Base-by-base conservation (phyloP, 148 eudicot genomes). In the Camellia lanceoleosa region DNA sequence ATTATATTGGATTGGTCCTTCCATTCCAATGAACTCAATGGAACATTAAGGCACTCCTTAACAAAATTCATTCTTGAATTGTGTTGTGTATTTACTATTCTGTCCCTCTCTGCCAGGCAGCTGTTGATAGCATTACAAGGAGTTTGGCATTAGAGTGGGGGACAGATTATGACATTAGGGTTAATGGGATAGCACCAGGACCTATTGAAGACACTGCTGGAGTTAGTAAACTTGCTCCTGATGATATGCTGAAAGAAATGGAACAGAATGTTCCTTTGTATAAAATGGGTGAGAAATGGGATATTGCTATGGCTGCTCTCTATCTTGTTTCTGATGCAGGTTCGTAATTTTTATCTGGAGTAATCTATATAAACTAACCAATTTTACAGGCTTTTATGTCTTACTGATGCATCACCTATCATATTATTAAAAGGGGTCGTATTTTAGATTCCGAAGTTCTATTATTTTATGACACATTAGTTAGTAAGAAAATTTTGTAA, bases 91-190 rank as follows among this genome's bases (percentile, higher is more conserved):
- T 15, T 73, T 68, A 56, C 41, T 12, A 30, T 65, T 69, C 63
- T 30, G 38, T 46, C 43, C 51, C n/a, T 62, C 10, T 44, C 44
- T 75, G 38, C 68, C 83, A 92, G 97, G 97, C 97, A 79, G 93
- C 93, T 54, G 88, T 90, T 84, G 97, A 92, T 86, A 92, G 93
- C 62, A 83, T 91, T 75, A 92, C 97, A n/a, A 87, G 92, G 83
- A 92, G 88, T 80, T 81, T 92, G 79, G 97, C 97, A 52, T 82
- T 90, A 78, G 97, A 92, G 58, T 92, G 97, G 97, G 97, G 93
- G 79, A 88, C 97, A 13, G 93, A 92, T 75, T 90, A 92, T 84
- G 93, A 87, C 72, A 89, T 92, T 71, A 85, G 93, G 84, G 97
- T 92, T 62, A 90, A 92, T 46, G 93, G 97, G 63, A 92, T 92